phyloP scores from a whole-genome alignment of 2,329 filamentous ascomycete genomes.

The Knufia fluminis region DNA sequence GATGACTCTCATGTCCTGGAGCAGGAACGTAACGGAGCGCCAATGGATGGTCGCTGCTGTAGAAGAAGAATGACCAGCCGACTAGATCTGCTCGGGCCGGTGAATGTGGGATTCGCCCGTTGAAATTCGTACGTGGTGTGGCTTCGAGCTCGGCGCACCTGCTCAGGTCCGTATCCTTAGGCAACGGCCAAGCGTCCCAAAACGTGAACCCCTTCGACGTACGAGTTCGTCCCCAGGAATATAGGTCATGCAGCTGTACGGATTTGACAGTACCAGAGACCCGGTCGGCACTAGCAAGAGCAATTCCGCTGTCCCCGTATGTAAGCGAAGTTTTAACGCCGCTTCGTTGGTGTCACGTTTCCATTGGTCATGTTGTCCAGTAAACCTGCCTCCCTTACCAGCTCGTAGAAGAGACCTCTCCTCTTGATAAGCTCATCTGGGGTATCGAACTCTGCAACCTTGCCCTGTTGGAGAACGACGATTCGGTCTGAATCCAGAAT shows the following conservation, averaged over 20 bases:
- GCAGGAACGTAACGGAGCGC: no score
- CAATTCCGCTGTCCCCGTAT: background rate
- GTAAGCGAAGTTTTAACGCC: background rate
- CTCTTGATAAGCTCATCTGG: conserved; percentile 67
- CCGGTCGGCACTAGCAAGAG: background rate
- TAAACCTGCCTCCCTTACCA: conserved; percentile 85
- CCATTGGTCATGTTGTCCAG: conserved; percentile 38
- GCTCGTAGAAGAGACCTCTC: conserved; percentile 73
- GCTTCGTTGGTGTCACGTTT: background rate
- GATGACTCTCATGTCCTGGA: no score
- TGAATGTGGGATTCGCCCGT: no score
- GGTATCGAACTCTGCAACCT: conserved; percentile 86
- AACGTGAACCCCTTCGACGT: no score
- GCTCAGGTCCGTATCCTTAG: no score
- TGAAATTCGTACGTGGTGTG: no score
- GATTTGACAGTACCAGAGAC: background rate
- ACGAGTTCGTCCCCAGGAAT: no score
- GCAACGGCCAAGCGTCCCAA: no score
- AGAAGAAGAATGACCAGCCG: no score
- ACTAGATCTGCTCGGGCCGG: no score
- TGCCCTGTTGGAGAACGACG: conserved; percentile 82
- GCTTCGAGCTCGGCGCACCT: no score
- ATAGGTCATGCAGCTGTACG: background rate
- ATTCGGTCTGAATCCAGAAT: conserved; percentile 85
- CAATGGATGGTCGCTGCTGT: no score